Conservation (phyloP, 441 rosid genomes). For the Populus hybrid region DNA sequence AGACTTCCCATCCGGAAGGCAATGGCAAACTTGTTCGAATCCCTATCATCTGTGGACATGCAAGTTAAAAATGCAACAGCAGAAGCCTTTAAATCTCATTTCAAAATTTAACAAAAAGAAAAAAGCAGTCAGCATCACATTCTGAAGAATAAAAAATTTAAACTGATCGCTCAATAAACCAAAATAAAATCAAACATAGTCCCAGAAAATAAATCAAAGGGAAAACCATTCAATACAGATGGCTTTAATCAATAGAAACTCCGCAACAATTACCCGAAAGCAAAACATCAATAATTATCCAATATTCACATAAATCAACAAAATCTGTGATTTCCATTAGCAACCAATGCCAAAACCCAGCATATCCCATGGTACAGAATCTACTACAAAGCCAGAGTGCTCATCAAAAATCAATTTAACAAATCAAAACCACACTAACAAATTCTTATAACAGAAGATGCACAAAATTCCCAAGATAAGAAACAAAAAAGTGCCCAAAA, state of each 20-base stretch:
- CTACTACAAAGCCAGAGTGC: neutral
- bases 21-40: conserved; percentile 59
- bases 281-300: neutral
- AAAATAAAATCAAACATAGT: neutral
- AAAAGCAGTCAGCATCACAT: neutral
- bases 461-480: neutral
- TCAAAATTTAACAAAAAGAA: neutral
- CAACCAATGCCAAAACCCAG: neutral
- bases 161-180: neutral
- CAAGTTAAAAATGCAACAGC: neutral
- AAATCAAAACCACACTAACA: neutral
- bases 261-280: neutral
- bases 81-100: neutral
- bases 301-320: neutral
- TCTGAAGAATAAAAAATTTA: neutral
- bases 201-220: neutral
- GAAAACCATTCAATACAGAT: neutral
- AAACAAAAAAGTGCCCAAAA: neutral
- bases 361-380: neutral
- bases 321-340: neutral
- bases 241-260: neutral
- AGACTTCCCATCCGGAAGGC: conserved; percentile 60
- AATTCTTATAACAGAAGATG: neutral
- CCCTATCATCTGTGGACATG: conserved; percentile 45
- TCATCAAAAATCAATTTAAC: neutral